Evolutionary conservation across 2,329 filamentous ascomycete genomes (phyloP), one percentile per base, ranked within the genome.

Genomic region (Plenodomus lindquistii): DNA sequence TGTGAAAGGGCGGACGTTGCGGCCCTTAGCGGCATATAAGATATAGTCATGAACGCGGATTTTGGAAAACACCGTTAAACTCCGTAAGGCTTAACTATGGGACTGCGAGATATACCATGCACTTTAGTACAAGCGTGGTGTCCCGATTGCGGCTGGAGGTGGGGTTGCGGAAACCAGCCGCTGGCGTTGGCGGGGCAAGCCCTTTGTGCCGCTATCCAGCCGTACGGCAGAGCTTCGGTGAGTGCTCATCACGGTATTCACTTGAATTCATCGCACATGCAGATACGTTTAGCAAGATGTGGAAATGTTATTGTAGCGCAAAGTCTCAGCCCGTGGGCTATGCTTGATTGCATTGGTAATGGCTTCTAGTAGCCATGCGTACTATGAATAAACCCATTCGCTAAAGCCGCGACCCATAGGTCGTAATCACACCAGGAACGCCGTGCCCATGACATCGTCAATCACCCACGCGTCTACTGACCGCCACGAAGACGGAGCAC

Each of bases 401-500:
- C 39, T 40, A 44, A 46, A 45, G 41, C 46, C 50, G 55, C 47
- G 16, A 37, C 62, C 55, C 50, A 47, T 55, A 59, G 62, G 59
- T 62, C 47, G 40, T 39, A 44, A 48, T 53, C 60, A 62, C 57
- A 44, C 51, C 54, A 41, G 53, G 13, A 70, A 71, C 69, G 66
- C 69, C 66, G 48, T 63, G 51, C 64, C 57, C 57, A 56, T 55
- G 60, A 52, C 42, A 49, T 43, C 22, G 57, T 46, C 58, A 50
- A 7, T 29, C 52, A 59, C 42, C 41, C 48, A 43, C 48, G 21
- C 54, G 40, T 63, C 72, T 81, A 77, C 75, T 77, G 74, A 46
- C 79, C 79, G 79, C 90, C 89, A 76, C 89, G 89, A 4, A 94
- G 88, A 74, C 90, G 89, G 42, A 95, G 87, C 52, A 94, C 90